Base-by-base conservation (phyloP, 441 rosid genomes). In the Adansonia rubrostipa region DNA sequence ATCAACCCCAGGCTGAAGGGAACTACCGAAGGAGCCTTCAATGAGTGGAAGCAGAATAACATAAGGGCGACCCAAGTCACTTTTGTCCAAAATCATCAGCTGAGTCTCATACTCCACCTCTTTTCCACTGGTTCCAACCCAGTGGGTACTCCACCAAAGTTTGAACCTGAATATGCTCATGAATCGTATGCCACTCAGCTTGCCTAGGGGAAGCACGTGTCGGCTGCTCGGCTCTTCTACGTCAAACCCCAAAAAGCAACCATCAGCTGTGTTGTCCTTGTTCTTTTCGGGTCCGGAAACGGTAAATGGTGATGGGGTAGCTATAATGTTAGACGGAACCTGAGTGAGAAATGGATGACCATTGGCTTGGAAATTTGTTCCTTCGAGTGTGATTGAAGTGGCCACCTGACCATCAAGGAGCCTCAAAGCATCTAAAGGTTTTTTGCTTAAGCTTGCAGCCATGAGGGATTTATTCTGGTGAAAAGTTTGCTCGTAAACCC, bases 21-120 rank as follows among this genome's bases (percentile, higher is more conserved):
- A 91, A 0, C 92, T 82, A 13, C 98, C 84, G 66, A 95, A 95
- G 0, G 90, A 57, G 9, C 95, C 94, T 78, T 93, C 99, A 0
- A 93, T 24, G 33, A 95, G 83, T 0, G 98, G 97, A 14, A 95
- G 84, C 0, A 95, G 82, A 10, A 92, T 82, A 11, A 93, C 90
- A 8, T 93, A 92, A 2, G 98, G 97, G 13, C 97, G 88, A 50
- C 84, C 89, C 15, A 80, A 73, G 24, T 81, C 85, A 3, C 54
- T 77, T 54, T 80, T 80, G 22, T 83, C 86, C 19, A 85, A 71
- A 36, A 83, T 56, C 83, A 85, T 14, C 71, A 83, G 19, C 68
- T 81, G 85, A 1, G 88, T 83, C 77, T 83, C 88, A n/a, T 75
- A 51, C 75, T 85, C 83, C 66, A 83, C 17, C 11, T 85, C 86